These are phyloP conservation scores for Tylopilus cervinicoccineus DNA, from an alignment of 768 basidiomycete genomes.

Conservation along the genomic window DNA sequence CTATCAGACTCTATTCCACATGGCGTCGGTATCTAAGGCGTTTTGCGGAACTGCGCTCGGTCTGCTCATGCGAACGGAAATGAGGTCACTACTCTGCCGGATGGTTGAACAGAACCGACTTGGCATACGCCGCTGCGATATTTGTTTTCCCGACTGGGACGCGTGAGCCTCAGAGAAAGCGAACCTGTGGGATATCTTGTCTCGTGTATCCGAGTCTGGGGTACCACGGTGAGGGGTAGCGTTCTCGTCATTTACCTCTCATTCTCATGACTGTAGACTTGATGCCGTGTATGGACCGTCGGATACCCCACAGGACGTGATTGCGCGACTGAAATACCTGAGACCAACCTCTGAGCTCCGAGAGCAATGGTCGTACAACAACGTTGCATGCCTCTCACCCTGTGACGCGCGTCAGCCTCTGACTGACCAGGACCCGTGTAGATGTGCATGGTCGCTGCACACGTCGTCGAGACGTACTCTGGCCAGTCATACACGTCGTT, in stretches of 20 bases:
- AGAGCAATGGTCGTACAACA: slow-evolving; percentile 37
- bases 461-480: slow-evolving; percentile 34
- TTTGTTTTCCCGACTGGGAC: slow-evolving; percentile 43
- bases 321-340: slow-evolving; percentile 27
- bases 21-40: slow-evolving; percentile 38
- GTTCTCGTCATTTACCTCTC: too few relatives aligned
- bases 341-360: slow-evolving; percentile 34
- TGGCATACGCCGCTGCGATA: slow-evolving; percentile 38
- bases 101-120: slow-evolving; percentile 24
- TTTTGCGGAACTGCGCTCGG: slow-evolving; percentile 39
- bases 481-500: slow-evolving; percentile 36
- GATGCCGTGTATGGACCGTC: slow-evolving; percentile 28
- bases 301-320: slow-evolving; percentile 25
- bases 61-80: slow-evolving; percentile 35
- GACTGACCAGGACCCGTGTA: slow-evolving; percentile 6
- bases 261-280: slow-evolving; percentile 27
- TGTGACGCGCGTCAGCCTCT: too few relatives aligned
- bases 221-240: slow-evolving; percentile 29
- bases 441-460: slow-evolving; percentile 37
- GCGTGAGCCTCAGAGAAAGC: slow-evolving; percentile 35
- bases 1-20: slow-evolving; percentile 33
- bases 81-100: slow-evolving; percentile 34
- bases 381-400: slow-evolving; percentile 24
- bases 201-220: slow-evolving; percentile 42
- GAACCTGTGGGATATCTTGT: slow-evolving; percentile 35